Evolutionary conservation across 345 rosid genomes (phyloP), one percentile per base, ranked within the genome.

Genomic region (Physaria fendleri): DNA sequence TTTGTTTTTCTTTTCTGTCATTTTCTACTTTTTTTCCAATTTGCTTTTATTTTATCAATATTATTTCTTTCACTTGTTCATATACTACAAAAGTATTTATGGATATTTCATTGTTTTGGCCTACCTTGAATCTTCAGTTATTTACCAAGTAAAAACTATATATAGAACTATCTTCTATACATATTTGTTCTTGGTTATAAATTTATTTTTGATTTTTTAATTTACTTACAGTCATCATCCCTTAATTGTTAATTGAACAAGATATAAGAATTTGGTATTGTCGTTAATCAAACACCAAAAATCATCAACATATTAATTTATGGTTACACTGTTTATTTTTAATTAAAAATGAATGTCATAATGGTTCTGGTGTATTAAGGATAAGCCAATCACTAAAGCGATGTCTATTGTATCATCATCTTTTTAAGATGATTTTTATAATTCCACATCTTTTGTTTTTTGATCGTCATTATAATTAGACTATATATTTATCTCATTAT

Each of bases 311-410:
- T 54, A 37, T 15, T 44, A 42, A 10, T 35, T 27, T 59, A 28
- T 35, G 44, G 15, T 8, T 23, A 17, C 12, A 33, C 8, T 25
- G 25, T 35, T 35, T 35, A 12, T 44, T 32, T 47, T 41, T 3
- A 13, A 16, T 44, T n/a, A 37, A 46, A 48, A 62, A 29, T 45
- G 28, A 48, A 46, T 69, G 69, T 69, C 69, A 62, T 46, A 32
- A 62, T 62, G 30, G 68, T 39, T 22, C 38, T 69, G 68, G 63
- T 45, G 45, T 37, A 55, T 62, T 62, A 62, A 69, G 74, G 74
- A 69, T 69, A 69, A 69, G 64, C 74, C 74, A 69, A 62, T 69
- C 59, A 62, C 57, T 44, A 38, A 48, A 57, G 25, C 42, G 5
- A 47, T 47, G 41, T 10, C 15, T 47, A 18, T 45, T 62, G 20